A percentile compares a stretch with the other conserved stretches of the same genome.
phyloP scores from a whole-genome alignment of 129 eudicot genomes.

The Daucus carota region DNA sequence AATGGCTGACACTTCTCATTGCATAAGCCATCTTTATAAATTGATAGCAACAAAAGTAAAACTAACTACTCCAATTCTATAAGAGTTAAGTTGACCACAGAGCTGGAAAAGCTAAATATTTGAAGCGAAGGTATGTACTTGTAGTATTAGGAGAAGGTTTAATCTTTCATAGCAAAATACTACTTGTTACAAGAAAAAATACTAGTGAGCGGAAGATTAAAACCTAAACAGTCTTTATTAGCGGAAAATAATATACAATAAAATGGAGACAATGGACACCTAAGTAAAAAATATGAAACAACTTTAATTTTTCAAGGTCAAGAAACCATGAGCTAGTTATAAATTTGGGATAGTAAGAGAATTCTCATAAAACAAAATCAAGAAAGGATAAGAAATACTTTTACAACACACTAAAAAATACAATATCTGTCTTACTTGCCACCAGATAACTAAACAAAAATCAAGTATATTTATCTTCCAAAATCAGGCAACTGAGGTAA shows the following conservation, averaged over 20 bases:
- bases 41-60: neutral
- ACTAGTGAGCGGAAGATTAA: no score
- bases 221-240: no score
- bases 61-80: neutral
- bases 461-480: neutral
- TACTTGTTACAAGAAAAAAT: neutral
- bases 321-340: neutral
- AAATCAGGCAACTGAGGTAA: neutral
- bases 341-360: no score
- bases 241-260: no score
- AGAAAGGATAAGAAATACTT: neutral
- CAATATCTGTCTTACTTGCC: no score
- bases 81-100: neutral
- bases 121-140: neutral
- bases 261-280: no score
- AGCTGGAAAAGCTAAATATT: neutral
- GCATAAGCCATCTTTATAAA: neutral
- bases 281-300: no score
- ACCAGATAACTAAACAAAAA: no score
- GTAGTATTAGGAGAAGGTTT: neutral
- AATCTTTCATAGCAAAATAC: no score
- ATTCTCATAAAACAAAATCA: neutral
- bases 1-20: neutral
- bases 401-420: no score
- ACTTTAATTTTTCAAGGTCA: neutral